Conservation (phyloP, 768 basidiomycete species). For the Suillus discolor region DNA sequence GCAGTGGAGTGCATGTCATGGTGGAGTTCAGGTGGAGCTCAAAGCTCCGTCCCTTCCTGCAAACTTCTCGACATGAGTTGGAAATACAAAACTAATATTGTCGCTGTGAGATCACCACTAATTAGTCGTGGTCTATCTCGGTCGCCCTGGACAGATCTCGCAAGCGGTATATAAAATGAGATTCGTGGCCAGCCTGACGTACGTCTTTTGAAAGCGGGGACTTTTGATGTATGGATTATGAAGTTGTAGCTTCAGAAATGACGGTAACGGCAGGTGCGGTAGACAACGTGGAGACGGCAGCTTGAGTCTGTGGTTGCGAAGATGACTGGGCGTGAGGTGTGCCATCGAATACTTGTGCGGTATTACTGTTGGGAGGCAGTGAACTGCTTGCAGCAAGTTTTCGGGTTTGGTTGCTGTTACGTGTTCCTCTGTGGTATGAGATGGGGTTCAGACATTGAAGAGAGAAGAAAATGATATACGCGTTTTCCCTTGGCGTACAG, state of each 20-base stretch:
- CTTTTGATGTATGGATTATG: too few species aligned
- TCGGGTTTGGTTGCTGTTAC: not conserved
- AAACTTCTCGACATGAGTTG: too few species aligned
- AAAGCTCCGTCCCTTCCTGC: too few species aligned
- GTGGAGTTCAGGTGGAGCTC: not conserved
- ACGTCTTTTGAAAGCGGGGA: too few species aligned
- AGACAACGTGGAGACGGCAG: not conserved
- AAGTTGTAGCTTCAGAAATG: too few species aligned
- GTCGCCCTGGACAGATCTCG: too few species aligned
- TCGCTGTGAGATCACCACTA: too few species aligned
- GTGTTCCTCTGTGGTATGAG: not conserved
- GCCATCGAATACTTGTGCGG: not conserved
- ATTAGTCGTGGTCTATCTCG: too few species aligned
- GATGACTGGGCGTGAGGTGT: not conserved
- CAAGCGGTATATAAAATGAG: too few species aligned
- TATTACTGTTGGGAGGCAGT: not conserved
- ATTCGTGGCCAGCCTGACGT: too few species aligned
- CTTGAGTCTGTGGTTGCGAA: not conserved
- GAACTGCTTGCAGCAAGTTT: not conserved
- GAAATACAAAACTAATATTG: too few species aligned
- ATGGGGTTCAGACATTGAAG: not conserved
- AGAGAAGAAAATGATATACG: not conserved
- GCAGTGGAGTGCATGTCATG: not conserved
- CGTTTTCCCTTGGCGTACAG: not conserved
- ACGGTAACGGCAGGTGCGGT: not conserved